phyloP scores from a whole-genome alignment of 768 basidiomycete species.

The Boletus eberwhitei region DNA sequence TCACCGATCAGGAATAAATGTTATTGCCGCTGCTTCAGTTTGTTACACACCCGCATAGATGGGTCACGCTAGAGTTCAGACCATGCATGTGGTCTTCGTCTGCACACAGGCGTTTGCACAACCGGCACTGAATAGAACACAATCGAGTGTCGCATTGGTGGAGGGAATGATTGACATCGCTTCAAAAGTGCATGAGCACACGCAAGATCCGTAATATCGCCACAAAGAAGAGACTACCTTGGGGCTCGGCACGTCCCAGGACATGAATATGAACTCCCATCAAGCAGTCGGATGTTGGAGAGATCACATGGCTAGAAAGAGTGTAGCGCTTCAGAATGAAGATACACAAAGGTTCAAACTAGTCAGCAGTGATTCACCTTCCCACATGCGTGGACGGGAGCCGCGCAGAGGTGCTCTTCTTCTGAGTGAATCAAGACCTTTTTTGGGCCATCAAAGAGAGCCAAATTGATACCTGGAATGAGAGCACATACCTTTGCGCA shows the following conservation, averaged over 20 bases:
- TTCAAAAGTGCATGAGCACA: conserved; percentile 20
- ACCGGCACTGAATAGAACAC: conserved; percentile 52
- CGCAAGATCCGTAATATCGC: not conserved
- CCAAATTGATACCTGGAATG: not conserved
- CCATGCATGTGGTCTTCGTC: conserved; percentile 51
- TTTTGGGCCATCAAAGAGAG: not conserved
- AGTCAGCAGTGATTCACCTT: too few relatives aligned
- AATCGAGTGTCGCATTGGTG: conserved; percentile 51
- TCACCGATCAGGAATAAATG: not conserved
- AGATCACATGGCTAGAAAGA: conserved; percentile 41
- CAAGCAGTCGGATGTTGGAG: conserved; percentile 25
- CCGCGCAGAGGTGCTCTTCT: too few relatives aligned
- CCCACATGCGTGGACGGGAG: too few relatives aligned
- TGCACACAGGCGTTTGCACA: conserved; percentile 55
- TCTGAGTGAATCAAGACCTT: too few relatives aligned
- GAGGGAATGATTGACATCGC: conserved; percentile 41
- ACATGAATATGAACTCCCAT: conserved; percentile 39
- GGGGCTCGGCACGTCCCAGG: conserved; percentile 39
- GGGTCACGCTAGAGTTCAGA: conserved; percentile 36
- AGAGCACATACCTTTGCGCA: conserved; percentile 48
- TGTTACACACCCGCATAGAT: conserved; percentile 53
- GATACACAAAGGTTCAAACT: too few relatives aligned
- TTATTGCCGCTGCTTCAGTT: not conserved
- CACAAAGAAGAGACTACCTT: conserved; percentile 29
- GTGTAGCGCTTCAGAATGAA: not conserved